Evolutionary conservation across 805 yeast species (phyloP).

Genomic region (Ogataea thermomethanolica): DNA sequence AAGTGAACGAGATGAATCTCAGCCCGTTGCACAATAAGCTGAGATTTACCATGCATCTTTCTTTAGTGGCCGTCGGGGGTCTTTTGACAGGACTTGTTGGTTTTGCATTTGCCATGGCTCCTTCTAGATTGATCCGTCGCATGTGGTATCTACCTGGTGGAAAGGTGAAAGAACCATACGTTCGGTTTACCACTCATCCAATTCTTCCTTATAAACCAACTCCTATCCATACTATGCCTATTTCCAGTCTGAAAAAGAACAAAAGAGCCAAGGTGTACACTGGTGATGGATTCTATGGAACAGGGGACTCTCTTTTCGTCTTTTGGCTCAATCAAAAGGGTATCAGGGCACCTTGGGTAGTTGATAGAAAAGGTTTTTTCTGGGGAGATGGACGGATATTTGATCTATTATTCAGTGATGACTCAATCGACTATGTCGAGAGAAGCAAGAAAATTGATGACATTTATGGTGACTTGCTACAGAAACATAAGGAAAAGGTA

Average conservation of each 20-base stretch:
- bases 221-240: constrained; percentile 67
- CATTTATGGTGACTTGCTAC: constrained; percentile 29
- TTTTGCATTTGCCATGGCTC: constrained; percentile 46
- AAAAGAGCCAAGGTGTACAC: constrained; percentile 72
- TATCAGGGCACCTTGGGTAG: constrained; percentile 61
- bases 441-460: constrained; percentile 35
- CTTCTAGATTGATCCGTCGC: constrained; percentile 68
- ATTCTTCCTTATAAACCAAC: constrained; percentile 71
- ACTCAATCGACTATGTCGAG: constrained; percentile 72
- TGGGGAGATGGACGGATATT: constrained; percentile 91
- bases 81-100: constrained; percentile 41
- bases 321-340: constrained; percentile 64
- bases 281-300: constrained; percentile 85
- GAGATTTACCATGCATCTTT: constrained; percentile 25
- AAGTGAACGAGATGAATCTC: constrained; percentile 31
- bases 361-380: constrained; percentile 83
- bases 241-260: constrained; percentile 51
- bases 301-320: constrained; percentile 72
- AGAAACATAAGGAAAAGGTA: constrained; percentile 45
- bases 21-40: constrained; percentile 23
- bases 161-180: constrained; percentile 39
- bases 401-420: constrained; percentile 79
- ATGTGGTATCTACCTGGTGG: constrained; percentile 73
- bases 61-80: constrained; percentile 38
- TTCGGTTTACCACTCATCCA: constrained; percentile 73